Evolutionary conservation across 2,329 filamentous ascomycete genomes (phyloP).

Genomic region (Colletotrichum melonis): DNA sequence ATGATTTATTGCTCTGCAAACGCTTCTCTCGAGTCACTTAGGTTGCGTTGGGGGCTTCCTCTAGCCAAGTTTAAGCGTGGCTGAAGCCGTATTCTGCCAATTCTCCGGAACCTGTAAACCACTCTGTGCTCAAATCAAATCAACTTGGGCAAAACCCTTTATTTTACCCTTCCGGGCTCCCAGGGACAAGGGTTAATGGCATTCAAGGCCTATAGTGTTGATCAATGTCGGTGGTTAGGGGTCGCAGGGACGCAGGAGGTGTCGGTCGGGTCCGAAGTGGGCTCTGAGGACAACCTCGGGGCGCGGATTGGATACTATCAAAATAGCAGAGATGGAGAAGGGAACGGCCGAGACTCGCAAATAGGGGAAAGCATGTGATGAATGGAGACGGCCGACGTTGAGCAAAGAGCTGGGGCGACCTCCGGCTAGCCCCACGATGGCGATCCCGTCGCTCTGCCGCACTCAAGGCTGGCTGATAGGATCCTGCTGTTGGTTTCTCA

Average conservation of each 20-base stretch:
- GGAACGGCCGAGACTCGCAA: constrained; percentile 8
- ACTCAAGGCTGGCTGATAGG: background rate
- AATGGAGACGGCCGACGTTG: constrained; percentile 23
- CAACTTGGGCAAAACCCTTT: background rate
- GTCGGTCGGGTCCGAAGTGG: constrained; percentile 24
- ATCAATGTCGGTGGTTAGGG: constrained; percentile 12
- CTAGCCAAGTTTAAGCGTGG: constrained; percentile 13
- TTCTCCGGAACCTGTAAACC: background rate
- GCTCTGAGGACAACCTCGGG: background rate
- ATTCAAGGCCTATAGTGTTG: background rate
- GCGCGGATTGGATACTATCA: constrained; percentile 5
- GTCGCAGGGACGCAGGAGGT: background rate
- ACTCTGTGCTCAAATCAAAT: background rate
- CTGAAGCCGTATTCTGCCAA: constrained; percentile 8
- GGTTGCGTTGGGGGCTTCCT: background rate
- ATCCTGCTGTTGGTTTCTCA: background rate
- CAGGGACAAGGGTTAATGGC: constrained; percentile 4
- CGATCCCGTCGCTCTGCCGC: constrained; percentile 26
- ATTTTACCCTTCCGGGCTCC: background rate
- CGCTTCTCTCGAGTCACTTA: background rate
- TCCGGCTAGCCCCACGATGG: constrained; percentile 21
- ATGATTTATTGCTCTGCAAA: background rate
- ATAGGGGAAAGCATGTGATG: constrained; percentile 22
- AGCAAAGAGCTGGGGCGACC: constrained; percentile 4
- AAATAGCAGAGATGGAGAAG: constrained; percentile 14